A percentile compares a stretch with the other conserved stretches of the same genome.
These are phyloP conservation scores for Chrysoporthe austroafricana DNA, from an alignment of 2,329 filamentous ascomycete species.

Conservation along the genomic window DNA sequence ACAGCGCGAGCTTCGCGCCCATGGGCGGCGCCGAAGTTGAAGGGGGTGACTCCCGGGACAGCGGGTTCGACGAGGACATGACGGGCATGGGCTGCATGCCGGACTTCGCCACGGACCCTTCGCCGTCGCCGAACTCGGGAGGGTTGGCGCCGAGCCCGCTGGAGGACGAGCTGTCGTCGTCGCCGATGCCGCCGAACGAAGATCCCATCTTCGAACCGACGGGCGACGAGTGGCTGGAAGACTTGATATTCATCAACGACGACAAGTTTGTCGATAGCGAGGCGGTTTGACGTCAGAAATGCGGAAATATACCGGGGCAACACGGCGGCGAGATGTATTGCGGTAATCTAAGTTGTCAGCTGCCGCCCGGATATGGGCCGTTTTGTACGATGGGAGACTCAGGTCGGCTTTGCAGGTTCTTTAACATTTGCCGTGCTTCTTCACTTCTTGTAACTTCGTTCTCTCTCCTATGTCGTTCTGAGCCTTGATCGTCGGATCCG, in stretches of 20 bases:
- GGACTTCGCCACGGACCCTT: constrained; percentile 25
- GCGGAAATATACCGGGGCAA: neutral
- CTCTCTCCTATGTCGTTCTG: neutral
- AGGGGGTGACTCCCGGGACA: constrained; percentile 5
- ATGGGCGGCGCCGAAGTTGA: constrained; percentile 16
- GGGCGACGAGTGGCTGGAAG: constrained; percentile 27
- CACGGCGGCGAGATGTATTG: neutral
- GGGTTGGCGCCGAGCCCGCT: constrained; percentile 26
- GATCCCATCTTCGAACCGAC: constrained; percentile 24
- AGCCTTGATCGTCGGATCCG: neutral
- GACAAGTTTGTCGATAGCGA: constrained; percentile 28
- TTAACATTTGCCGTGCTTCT: neutral
- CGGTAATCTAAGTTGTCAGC: neutral
- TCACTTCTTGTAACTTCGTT: constrained; percentile 4
- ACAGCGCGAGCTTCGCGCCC: constrained; percentile 23
- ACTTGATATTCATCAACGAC: constrained; percentile 26
- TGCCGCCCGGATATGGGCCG: neutral
- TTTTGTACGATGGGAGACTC: neutral
- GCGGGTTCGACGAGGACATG: constrained; percentile 20
- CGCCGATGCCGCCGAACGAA: constrained; percentile 23
- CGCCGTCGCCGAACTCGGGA: constrained; percentile 25
- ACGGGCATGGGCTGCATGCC: constrained; percentile 25
- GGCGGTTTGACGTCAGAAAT: neutral
- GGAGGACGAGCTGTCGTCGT: constrained; percentile 26
- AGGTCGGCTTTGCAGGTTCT: neutral